A percentile compares a stretch with the other conserved stretches of the same genome.
phyloP scores from a whole-genome alignment of 2,329 filamentous ascomycete genomes.

The Pyrenophora tritici-repentis region DNA sequence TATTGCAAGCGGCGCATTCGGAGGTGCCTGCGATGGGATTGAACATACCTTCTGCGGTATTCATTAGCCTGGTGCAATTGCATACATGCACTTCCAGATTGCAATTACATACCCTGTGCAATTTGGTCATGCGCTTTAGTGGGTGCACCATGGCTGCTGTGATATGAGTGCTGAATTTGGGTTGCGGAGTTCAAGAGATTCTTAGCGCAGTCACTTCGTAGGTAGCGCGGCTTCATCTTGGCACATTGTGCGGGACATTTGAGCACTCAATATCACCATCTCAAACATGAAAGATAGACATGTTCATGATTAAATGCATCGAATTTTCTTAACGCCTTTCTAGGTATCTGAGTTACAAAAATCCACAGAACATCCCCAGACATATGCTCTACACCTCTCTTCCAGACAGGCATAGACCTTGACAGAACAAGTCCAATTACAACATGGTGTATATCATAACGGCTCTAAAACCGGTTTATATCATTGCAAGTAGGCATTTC shows the following conservation, averaged over 20 bases:
- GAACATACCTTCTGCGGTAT: constrained; percentile 39
- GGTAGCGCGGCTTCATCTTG: constrained; percentile 20
- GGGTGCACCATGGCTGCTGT: constrained; percentile 58
- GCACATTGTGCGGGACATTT: constrained; percentile 5
- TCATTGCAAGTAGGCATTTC: too few relatives aligned
- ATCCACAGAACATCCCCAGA: not conserved
- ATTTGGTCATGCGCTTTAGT: constrained; percentile 72
- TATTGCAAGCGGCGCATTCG: constrained; percentile 14
- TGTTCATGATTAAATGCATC: not conserved
- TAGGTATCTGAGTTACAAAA: constrained; percentile 1
- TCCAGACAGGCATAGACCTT: too few relatives aligned
- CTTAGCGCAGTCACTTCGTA: constrained; percentile 19
- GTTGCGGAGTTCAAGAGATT: constrained; percentile 35
- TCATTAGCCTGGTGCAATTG: constrained; percentile 27
- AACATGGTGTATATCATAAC: too few relatives aligned
- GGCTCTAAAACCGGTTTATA: too few relatives aligned
- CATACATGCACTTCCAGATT: not conserved
- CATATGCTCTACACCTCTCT: too few relatives aligned
- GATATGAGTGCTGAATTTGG: constrained; percentile 14
- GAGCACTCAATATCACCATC: too few relatives aligned
- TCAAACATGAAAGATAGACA: too few relatives aligned
- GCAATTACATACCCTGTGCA: constrained; percentile 67
- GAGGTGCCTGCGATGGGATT: constrained; percentile 20
- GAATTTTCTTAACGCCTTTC: constrained; percentile 9
- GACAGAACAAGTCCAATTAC: too few relatives aligned